Evolutionary conservation across 352 stramenopile species (phyloP).

Genomic region (Globisporangium nodosum): DNA sequence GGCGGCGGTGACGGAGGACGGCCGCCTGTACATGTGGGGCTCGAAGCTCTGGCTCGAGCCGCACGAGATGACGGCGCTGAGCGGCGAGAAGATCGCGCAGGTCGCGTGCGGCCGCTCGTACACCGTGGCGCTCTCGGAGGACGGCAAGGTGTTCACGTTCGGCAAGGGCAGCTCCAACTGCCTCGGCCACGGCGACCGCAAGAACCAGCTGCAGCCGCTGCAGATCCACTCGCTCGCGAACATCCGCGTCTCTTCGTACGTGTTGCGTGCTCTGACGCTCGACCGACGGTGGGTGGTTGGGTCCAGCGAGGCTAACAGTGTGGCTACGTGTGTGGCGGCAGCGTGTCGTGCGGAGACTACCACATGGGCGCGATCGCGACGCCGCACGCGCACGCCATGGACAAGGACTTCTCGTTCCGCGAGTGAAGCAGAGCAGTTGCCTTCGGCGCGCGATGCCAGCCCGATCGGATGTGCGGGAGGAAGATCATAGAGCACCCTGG

Average conservation of each 20-base stretch:
- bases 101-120: conserved; percentile 84
- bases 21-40: conserved; percentile 79
- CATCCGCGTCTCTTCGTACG: conserved; percentile 62
- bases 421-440: conserved; percentile 15
- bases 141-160: conserved; percentile 84
- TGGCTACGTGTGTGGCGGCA: conserved; percentile 6
- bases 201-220: conserved; percentile 85
- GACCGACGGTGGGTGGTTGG: no score
- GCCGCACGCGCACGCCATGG: conserved; percentile 58
- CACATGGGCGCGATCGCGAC: conserved; percentile 82
- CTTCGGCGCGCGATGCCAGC: no score
- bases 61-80: conserved; percentile 79
- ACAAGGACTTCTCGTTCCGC: conserved; percentile 83
- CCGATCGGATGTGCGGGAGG: background rate
- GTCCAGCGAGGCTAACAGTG: background rate
- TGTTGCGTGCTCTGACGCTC: conserved; percentile 1
- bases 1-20: conserved; percentile 71
- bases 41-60: conserved; percentile 92
- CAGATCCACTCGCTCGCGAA: conserved; percentile 59
- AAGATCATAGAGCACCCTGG: background rate
- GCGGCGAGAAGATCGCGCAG: conserved; percentile 63
- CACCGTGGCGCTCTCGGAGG: conserved; percentile 68
- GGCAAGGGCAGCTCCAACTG: conserved; percentile 85
- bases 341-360: conserved; percentile 80
- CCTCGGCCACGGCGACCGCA: conserved; percentile 84